Evolutionary conservation across 257 asterid species (phyloP).

Genomic region (Solanum rostratum): DNA sequence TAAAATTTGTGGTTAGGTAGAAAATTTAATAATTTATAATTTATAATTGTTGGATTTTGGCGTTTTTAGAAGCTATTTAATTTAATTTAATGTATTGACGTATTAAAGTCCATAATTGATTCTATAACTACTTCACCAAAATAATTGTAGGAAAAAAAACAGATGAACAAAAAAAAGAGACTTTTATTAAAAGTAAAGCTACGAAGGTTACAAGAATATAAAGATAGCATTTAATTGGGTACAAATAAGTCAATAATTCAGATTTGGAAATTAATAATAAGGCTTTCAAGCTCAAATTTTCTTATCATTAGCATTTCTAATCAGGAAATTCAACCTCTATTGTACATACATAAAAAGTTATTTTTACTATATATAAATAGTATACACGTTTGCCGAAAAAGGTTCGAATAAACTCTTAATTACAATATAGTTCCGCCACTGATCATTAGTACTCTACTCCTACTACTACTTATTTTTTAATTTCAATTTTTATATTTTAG

Average conservation of each 20-base stretch:
- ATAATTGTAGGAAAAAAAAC: background rate
- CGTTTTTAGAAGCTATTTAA: background rate
- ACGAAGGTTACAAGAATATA: background rate
- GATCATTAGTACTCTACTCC: background rate
- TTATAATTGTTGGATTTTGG: background rate
- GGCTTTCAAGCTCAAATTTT: background rate
- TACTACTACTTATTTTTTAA: no score
- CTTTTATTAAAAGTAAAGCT: background rate
- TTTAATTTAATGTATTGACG: background rate
- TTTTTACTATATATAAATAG: no score
- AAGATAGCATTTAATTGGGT: background rate
- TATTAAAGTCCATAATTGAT: background rate
- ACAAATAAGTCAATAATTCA: background rate
- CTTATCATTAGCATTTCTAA: no score
- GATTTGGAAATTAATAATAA: background rate
- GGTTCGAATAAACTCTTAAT: no score
- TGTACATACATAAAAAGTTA: no score
- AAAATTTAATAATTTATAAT: background rate
- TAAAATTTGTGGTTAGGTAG: background rate
- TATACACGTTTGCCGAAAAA: no score
- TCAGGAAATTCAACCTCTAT: no score
- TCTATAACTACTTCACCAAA: background rate
- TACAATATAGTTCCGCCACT: no score
- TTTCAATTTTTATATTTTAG: no score
- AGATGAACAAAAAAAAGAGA: no score